Conservation (phyloP, 140 eudicot species). For the Stevia rebaudiana region DNA sequence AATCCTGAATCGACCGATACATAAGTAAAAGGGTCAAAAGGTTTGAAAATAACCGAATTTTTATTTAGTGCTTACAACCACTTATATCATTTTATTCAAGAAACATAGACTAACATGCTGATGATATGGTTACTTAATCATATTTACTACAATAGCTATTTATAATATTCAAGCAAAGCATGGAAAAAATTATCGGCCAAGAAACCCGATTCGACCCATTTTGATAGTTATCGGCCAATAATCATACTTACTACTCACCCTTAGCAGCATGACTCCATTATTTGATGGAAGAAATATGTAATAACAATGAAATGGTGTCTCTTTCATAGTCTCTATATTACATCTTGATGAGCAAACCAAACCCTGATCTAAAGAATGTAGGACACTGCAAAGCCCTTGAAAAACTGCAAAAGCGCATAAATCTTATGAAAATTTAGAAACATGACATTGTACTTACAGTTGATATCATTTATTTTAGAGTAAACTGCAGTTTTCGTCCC, state of each 20-base stretch:
- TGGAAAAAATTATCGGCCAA: background rate
- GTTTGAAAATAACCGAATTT: background rate
- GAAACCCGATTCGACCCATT: background rate
- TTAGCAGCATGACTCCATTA: constrained; percentile 69
- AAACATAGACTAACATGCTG: background rate
- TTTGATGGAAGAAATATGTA: constrained; percentile 82
- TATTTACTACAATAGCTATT: background rate
- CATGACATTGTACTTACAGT: constrained; percentile 6
- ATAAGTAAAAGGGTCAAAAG: background rate
- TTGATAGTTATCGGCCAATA: background rate
- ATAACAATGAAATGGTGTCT: constrained; percentile 67
- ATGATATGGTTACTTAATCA: background rate
- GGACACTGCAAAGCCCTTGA: constrained; percentile 61
- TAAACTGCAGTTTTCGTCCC: too few relatives aligned
- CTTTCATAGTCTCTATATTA: constrained; percentile 65
- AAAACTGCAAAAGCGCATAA: constrained; percentile 49
- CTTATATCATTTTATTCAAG: background rate
- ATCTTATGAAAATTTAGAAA: constrained; percentile 1
- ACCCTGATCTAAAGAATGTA: constrained; percentile 71
- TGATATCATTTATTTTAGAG: background rate
- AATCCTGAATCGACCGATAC: background rate
- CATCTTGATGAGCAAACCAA: constrained; percentile 73
- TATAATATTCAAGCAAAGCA: background rate
- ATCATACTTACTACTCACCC: constrained; percentile 45
- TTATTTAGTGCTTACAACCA: background rate